Evolutionary conservation across 1,284 basidiomycete species (phyloP), one percentile per base, ranked within the genome.

Genomic region (Microbotryum intermedium): DNA sequence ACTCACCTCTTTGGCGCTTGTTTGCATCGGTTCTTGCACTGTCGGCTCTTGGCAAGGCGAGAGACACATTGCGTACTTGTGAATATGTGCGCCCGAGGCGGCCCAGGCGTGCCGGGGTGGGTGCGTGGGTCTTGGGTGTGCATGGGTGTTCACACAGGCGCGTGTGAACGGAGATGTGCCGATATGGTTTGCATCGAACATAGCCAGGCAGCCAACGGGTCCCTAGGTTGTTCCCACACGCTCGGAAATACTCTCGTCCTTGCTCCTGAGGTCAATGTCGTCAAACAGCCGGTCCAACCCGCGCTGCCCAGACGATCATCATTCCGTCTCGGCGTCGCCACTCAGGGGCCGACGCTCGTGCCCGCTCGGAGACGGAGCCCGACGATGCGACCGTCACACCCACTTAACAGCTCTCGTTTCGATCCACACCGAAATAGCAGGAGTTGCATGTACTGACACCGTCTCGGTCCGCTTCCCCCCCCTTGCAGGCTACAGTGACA

Each of bases 401-500:
- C 21, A 25, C 30, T 42, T 28, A 28, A 26, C 43, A 26, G 52
- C 13, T 5, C 21, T 43, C 16, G n/a, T 4, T 42, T 25, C 13
- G 10, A 4, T 11, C 10, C 25, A n/a, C n/a, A n/a, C n/a, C n/a
- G n/a, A n/a, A n/a, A 11, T 44, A 44, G 13, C 46, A 13, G 46
- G 16, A 48, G 21, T 26, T 20, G 16, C 46, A 21, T 23, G 46
- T 6, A 46, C 42, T 39, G 29, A 39, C 20, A 29, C 57, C 18
- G 10, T 16, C 28, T 23, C n/a, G 21, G 20, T 6, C 21, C 46
- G 21, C 21, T 48, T 1, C 23, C 2, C 30, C 10, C 23, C 26
- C 8, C 6, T 39, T 39, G 26, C 61, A 66, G 69, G 65, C 26
- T 71, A 64, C 57, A 45, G 53, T 47, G 71, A 72, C 57, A 60